Base-by-base conservation (phyloP, 2,329 filamentous ascomycete genomes). In the Epichloe hybrida region DNA sequence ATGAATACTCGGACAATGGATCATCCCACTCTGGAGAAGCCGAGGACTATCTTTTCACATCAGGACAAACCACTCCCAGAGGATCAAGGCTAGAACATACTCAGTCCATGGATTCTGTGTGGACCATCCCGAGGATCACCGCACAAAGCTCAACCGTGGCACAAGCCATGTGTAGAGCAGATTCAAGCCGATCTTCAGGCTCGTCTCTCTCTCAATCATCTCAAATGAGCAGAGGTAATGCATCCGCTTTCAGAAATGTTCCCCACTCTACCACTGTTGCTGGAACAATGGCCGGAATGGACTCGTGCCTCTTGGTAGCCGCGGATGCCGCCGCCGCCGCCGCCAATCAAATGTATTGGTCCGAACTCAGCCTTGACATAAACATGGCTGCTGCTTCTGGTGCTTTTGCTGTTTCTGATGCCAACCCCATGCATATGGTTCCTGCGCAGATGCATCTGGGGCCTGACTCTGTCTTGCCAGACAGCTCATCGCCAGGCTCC, bases 361-460 rank as follows among this genome's bases (percentile, higher is more conserved):
- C 69, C 39, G 68, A 68, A 50, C 68, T 77, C 57, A 61, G 66
- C 46, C 66, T 76, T 62, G 67, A 71, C 56, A 62, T 72, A 57
- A 69, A 66, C 53, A 62, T 76, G 56, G 60, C 65, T 52, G 56
- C 67, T 42, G 67, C 71, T 47, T 61, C 70, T 66, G 61, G 66
- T 70, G 54, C 64, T 60, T 61, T 77, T 68, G 59, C 64, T 61
- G 55, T 70, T 52, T 58, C 68, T 51, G 70, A 73, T 54, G 56
- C 75, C 51, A 61, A 59, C 59, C 65, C 68, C 48, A 65, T 78
- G 59, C 76, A 79, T 56, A 73, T 80, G 62, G 72, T 78, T 59
- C 77, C 77, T 48, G 67, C 72, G 49, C 74, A 80, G 56, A 75
- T 79, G 66, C 71, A 72, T 56, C 63, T 78, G 59, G 73, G 74